Evolutionary conservation across 768 basidiomycete species (phyloP).

Genomic region (Macrocybe gigantea): DNA sequence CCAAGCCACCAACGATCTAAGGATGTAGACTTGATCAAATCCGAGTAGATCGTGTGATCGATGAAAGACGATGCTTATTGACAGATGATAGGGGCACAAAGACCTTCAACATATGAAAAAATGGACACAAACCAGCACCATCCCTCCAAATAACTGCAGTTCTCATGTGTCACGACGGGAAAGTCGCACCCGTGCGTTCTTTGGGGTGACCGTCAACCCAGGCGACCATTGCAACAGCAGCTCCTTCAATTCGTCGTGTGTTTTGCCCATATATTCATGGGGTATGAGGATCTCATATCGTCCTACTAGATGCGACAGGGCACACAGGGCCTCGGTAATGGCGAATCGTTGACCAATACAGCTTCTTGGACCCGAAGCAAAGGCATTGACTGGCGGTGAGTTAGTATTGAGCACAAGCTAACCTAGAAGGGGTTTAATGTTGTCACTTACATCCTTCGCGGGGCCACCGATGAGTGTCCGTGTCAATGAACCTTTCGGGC

Average conservation of each 20-base stretch:
- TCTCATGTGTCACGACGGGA: too few relatives aligned
- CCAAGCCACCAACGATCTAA: too few relatives aligned
- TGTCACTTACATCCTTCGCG: conserved; percentile 38
- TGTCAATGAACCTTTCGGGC: conserved; percentile 47
- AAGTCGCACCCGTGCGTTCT: too few relatives aligned
- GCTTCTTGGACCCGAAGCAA: conserved; percentile 37
- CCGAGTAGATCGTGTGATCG: too few relatives aligned
- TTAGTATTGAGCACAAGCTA: neutral
- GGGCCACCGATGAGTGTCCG: conserved; percentile 43
- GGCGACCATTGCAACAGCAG: conserved; percentile 31
- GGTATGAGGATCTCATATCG: conserved; percentile 36
- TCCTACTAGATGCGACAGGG: conserved; percentile 37
- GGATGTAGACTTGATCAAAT: too few relatives aligned
- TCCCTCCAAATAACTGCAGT: too few relatives aligned
- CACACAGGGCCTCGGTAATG: conserved; percentile 31
- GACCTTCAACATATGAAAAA: too few relatives aligned
- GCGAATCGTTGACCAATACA: conserved; percentile 49
- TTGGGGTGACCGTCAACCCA: conserved; percentile 19
- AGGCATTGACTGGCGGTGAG: conserved; percentile 30
- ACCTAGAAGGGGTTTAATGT: neutral
- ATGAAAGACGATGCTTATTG: too few relatives aligned
- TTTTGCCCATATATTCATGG: conserved; percentile 19
- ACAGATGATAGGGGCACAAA: too few relatives aligned
- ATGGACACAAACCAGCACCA: too few relatives aligned
- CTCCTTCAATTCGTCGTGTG: conserved; percentile 26